These are phyloP conservation scores for Boeremia exigua DNA, from an alignment of 2,329 filamentous ascomycete genomes.

Conservation along the genomic window DNA sequence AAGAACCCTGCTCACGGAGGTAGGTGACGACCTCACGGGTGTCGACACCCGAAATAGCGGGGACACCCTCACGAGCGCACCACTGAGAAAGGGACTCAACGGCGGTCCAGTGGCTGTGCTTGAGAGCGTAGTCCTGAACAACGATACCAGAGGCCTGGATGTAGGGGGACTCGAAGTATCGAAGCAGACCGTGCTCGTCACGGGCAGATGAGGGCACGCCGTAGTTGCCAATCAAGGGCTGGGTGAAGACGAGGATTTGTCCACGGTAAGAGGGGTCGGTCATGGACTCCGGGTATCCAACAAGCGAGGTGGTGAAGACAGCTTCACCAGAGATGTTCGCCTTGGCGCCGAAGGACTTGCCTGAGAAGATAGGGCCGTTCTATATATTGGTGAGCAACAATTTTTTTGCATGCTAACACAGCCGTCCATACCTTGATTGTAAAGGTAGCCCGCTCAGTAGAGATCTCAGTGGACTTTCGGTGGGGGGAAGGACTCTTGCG, in stretches of 20 bases:
- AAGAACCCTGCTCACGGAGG: constrained; percentile 95
- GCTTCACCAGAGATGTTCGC: constrained; percentile 97
- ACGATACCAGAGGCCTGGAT: constrained; percentile 96
- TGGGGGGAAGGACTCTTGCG: constrained; percentile 68
- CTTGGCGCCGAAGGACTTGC: constrained; percentile 95
- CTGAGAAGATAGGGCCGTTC: constrained; percentile 95
- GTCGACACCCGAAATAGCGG: constrained; percentile 95
- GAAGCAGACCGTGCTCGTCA: constrained; percentile 88
- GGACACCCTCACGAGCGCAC: constrained; percentile 95
- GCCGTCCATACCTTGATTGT: constrained; percentile 79
- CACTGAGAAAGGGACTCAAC: constrained; percentile 92
- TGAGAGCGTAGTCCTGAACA: constrained; percentile 88
- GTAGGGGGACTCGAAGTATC: constrained; percentile 98
- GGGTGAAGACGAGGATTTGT: constrained; percentile 98
- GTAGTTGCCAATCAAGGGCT: constrained; percentile 98
- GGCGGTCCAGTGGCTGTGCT: constrained; percentile 98
- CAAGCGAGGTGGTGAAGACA: constrained; percentile 96
- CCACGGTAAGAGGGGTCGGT: constrained; percentile 74
- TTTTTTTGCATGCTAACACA: neutral
- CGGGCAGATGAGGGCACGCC: constrained; percentile 87
- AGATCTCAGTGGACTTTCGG: constrained; percentile 69
- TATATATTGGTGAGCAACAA: constrained; percentile 51
- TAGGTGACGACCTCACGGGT: constrained; percentile 96
- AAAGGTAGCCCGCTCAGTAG: constrained; percentile 83
- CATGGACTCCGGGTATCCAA: constrained; percentile 93